Evolutionary conservation across 2,329 filamentous ascomycete genomes (phyloP).

Genomic region (Gnomoniopsis sp.): DNA sequence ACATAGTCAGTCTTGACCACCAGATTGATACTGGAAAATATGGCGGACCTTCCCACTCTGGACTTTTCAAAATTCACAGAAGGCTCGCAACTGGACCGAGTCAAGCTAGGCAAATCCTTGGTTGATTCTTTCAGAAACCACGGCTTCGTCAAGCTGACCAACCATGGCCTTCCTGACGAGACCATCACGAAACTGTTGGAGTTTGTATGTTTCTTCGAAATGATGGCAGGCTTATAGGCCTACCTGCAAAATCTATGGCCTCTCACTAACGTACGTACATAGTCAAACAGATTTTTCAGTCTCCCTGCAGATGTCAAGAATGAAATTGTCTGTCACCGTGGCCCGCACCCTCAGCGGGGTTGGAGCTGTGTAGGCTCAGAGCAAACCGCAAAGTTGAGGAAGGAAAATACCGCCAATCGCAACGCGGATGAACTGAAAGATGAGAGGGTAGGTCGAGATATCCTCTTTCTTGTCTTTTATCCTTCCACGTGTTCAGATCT

Average conservation of each 20-base stretch:
- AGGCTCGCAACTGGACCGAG: background rate
- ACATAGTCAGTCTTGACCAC: too few relatives aligned
- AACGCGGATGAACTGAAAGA: conserved; percentile 23
- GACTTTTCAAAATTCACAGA: background rate
- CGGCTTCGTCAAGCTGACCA: conserved; percentile 31
- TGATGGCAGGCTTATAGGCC: conserved; percentile 23
- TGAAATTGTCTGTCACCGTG: background rate
- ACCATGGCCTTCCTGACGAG: conserved; percentile 31
- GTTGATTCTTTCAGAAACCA: conserved; percentile 27
- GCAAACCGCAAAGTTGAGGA: background rate
- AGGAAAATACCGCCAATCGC: background rate
- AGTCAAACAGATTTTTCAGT: conserved; percentile 30
- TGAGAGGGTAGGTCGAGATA: conserved; percentile 29
- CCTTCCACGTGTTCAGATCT: conserved; percentile 31
- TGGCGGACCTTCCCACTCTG: background rate
- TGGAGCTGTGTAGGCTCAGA: conserved; percentile 30
- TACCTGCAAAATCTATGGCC: conserved; percentile 19
- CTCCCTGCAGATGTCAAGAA: conserved; percentile 24
- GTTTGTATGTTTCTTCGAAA: conserved; percentile 24
- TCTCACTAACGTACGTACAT: conserved; percentile 25
- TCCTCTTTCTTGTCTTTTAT: conserved; percentile 31
- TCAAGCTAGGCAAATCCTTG: conserved; percentile 17
- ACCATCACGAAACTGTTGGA: conserved; percentile 34
- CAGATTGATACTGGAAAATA: background rate
- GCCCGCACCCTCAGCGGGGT: background rate